A percentile compares a stretch with the other conserved stretches of the same genome.
Evolutionary conservation across 2,329 filamentous ascomycete species (phyloP).

Genomic region (Alternaria alternata): DNA sequence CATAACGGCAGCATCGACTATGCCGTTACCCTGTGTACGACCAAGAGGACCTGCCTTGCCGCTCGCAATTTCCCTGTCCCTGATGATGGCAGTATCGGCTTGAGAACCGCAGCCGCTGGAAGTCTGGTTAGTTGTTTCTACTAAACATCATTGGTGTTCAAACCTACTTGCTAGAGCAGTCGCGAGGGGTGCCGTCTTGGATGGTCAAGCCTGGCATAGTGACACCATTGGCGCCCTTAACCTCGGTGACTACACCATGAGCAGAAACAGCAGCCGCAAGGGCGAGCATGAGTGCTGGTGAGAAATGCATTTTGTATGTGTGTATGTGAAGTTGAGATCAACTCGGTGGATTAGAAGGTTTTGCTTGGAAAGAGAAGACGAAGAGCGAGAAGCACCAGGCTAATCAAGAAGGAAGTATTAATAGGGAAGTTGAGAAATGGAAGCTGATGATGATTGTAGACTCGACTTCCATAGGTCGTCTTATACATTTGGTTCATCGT

Average conservation of each 20-base stretch:
- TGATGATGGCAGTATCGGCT: conserved; percentile 74
- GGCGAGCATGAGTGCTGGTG: conserved; percentile 35
- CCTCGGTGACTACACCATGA: conserved; percentile 65
- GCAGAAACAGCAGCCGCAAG: conserved; percentile 58
- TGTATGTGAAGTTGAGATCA: conserved; percentile 22
- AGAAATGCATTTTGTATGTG: conserved; percentile 38
- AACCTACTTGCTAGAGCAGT: conserved; percentile 63
- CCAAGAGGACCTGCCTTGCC: conserved; percentile 66
- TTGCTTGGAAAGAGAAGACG: conserved; percentile 13
- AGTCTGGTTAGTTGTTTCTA: conserved; percentile 20
- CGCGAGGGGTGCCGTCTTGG: conserved; percentile 71
- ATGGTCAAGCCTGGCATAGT: conserved; percentile 69
- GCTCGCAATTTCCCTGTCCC: conserved; percentile 65
- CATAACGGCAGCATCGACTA: conserved; percentile 66
- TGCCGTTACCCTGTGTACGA: conserved; percentile 68
- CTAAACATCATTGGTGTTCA: neutral
- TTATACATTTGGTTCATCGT: conserved; percentile 25
- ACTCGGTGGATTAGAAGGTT: conserved; percentile 19
- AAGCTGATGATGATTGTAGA: conserved; percentile 26
- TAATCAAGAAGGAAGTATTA: conserved; percentile 22
- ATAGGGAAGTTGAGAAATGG: conserved; percentile 18
- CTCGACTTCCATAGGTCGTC: conserved; percentile 15
- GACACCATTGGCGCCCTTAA: conserved; percentile 68
- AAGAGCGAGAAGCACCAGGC: conserved; percentile 31
- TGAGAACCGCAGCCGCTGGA: conserved; percentile 66